Percentiles rank a stretch among this genome's conserved stretches.
Evolutionary conservation across 1,139 yeast genomes (phyloP).

Genomic region (Pichia sp.): DNA sequence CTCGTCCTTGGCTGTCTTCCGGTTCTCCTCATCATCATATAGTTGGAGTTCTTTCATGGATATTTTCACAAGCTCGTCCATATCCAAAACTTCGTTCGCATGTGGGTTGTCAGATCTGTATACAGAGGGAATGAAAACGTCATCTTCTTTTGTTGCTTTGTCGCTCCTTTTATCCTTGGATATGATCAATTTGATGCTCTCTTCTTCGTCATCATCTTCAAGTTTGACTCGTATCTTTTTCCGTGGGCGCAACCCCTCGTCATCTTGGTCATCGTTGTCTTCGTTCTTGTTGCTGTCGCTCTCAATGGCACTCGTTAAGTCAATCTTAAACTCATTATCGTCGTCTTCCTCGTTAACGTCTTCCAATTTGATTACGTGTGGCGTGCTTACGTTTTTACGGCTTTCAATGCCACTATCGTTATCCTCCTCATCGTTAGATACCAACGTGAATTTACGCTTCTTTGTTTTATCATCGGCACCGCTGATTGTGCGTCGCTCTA

Average conservation of each 20-base stretch:
- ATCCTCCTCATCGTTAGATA: background rate
- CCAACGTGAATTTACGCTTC: background rate
- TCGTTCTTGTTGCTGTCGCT: background rate
- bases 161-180: background rate
- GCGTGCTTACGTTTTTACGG: background rate
- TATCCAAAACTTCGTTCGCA: slow-evolving; percentile 8
- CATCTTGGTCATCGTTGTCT: slow-evolving; percentile 17
- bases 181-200: slow-evolving; percentile 13
- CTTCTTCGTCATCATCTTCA: slow-evolving; percentile 22
- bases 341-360: background rate
- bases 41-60: slow-evolving; percentile 23
- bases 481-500: slow-evolving; percentile 4
- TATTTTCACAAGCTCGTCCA: slow-evolving; percentile 21
- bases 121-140: slow-evolving; percentile 28
- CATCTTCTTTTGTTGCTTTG: background rate
- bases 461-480: background rate
- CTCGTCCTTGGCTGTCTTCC: slow-evolving; percentile 26
- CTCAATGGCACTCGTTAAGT: slow-evolving; percentile 2
- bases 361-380: background rate
- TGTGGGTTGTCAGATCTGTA: slow-evolving; percentile 18
- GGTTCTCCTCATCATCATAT: slow-evolving; percentile 30
- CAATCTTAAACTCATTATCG: slow-evolving; percentile 4
- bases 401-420: background rate
- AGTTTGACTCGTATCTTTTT: slow-evolving; percentile 15
- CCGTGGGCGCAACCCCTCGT: slow-evolving; percentile 20